Evolutionary conservation across 2,329 filamentous ascomycete species (phyloP).

Genomic region (Fusarium sp.): DNA sequence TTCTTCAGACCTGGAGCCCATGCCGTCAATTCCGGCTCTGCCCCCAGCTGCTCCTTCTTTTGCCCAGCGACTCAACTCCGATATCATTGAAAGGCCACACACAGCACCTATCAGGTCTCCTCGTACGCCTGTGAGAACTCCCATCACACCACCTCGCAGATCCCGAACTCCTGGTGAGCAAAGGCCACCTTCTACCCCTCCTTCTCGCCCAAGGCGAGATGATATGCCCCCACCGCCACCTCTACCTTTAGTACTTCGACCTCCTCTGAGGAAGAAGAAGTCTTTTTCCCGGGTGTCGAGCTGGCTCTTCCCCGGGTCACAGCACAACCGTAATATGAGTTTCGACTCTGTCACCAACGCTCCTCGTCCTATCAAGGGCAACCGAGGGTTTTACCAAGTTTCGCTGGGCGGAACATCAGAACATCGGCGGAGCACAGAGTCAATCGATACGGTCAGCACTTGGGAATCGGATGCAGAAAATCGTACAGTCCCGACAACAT

Average conservation of each 20-base stretch:
- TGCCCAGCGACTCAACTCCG: slow-evolving; percentile 63
- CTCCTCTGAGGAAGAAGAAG: slow-evolving; percentile 72
- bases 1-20: slow-evolving; percentile 57
- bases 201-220: slow-evolving; percentile 42
- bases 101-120: slow-evolving; percentile 50
- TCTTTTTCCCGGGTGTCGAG: slow-evolving; percentile 70
- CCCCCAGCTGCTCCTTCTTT: slow-evolving; percentile 68
- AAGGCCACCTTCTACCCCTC: slow-evolving; percentile 44
- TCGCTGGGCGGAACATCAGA: slow-evolving; percentile 47
- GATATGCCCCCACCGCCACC: slow-evolving; percentile 62
- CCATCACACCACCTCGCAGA: slow-evolving; percentile 42
- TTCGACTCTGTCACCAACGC: slow-evolving; percentile 65
- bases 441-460: slow-evolving; percentile 60
- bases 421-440: slow-evolving; percentile 56
- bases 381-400: slow-evolving; percentile 69
- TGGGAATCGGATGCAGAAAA: slow-evolving; percentile 60
- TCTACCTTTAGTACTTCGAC: slow-evolving; percentile 67
- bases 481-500: slow-evolving; percentile 59
- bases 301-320: slow-evolving; percentile 64
- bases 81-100: slow-evolving; percentile 51
- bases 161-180: slow-evolving; percentile 46
- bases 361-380: slow-evolving; percentile 61
- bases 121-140: slow-evolving; percentile 47
- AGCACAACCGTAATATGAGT: slow-evolving; percentile 53
- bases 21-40: slow-evolving; percentile 67